Evolutionary conservation across 208 protist genomes (phyloP).

Genomic region (Giardia duodenalis): DNA sequence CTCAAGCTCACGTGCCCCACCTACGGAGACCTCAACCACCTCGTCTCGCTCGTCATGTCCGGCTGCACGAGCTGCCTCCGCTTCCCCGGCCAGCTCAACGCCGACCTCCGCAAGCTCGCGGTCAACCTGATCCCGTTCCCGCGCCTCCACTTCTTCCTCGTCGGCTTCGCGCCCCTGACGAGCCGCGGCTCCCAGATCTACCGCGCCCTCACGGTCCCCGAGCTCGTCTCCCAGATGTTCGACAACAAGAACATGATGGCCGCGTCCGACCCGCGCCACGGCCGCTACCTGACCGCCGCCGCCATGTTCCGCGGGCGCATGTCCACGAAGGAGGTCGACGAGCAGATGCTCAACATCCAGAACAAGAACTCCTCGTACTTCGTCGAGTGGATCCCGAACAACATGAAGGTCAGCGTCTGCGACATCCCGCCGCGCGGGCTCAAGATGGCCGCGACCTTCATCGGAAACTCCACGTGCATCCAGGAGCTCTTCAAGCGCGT

Average conservation of each 20-base stretch:
- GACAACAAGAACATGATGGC: conserved; percentile 61
- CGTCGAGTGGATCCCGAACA: conserved; percentile 67
- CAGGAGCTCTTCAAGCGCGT: conserved; percentile 78
- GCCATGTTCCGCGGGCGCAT: conserved; percentile 66
- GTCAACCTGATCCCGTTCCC: conserved; percentile 62
- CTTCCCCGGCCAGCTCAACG: conserved; percentile 62
- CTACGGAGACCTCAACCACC: conserved; percentile 57
- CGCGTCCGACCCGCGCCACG: conserved; percentile 50
- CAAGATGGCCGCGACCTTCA: conserved; percentile 70
- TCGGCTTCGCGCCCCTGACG: conserved; percentile 55
- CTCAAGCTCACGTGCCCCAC: conserved; percentile 56
- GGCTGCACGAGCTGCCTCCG: conserved; percentile 56
- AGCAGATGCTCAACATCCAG: conserved; percentile 56
- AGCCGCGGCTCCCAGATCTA: conserved; percentile 46
- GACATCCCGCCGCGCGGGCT: conserved; percentile 66
- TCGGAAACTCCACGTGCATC: conserved; percentile 78
- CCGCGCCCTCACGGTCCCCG: conserved; percentile 49
- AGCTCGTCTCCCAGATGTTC: conserved; percentile 62
- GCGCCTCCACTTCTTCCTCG: conserved; percentile 61
- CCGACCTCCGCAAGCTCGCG: conserved; percentile 52
- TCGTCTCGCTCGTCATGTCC: conserved; percentile 59
- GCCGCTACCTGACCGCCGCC: conserved; percentile 59
- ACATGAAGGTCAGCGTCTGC: conserved; percentile 65
- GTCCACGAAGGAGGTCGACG: conserved; percentile 60
- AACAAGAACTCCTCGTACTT: conserved; percentile 55